Evolutionary conservation across 2,329 filamentous ascomycete genomes (phyloP).

Genomic region (Penicillium sp.): DNA sequence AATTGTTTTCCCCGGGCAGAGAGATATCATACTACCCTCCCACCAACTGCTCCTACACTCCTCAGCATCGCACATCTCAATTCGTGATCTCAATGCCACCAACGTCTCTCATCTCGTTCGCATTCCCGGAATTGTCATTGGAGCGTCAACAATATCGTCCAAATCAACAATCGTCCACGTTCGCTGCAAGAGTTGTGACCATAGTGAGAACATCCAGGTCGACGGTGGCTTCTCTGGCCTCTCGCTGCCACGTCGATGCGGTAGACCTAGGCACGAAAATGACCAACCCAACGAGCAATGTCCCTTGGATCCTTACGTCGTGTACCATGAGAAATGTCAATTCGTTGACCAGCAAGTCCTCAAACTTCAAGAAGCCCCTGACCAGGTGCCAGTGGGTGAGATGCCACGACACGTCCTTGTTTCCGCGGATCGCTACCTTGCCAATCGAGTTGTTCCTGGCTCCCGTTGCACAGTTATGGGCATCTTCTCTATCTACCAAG

Average conservation of each 20-base stretch:
- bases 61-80: slow-evolving; percentile 83
- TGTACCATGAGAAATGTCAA: slow-evolving; percentile 86
- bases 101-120: slow-evolving; percentile 93
- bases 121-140: slow-evolving; percentile 96
- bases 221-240: slow-evolving; percentile 85
- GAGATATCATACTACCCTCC: slow-evolving; percentile 70
- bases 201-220: slow-evolving; percentile 68
- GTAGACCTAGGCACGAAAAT: slow-evolving; percentile 56
- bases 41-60: slow-evolving; percentile 96
- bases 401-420: slow-evolving; percentile 91
- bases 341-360: slow-evolving; percentile 98
- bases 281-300: slow-evolving; percentile 73
- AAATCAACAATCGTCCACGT: slow-evolving; percentile 87
- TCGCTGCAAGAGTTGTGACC: slow-evolving; percentile 81
- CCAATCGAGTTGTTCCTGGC: slow-evolving; percentile 91
- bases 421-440: slow-evolving; percentile 92
- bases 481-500: slow-evolving; percentile 96
- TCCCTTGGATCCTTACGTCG: slow-evolving; percentile 91
- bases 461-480: slow-evolving; percentile 94
- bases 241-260: slow-evolving; percentile 77
- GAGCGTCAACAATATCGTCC: slow-evolving; percentile 92
- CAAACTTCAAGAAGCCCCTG: slow-evolving; percentile 95
- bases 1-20: slow-evolving; percentile 80
- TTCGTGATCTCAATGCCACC: slow-evolving; percentile 87
- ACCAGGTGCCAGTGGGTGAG: slow-evolving; percentile 96